A percentile compares a stretch with the other conserved stretches of the same genome.
Conservation (phyloP, 2,329 filamentous ascomycete genomes). For the Ophiostoma sp. region DNA sequence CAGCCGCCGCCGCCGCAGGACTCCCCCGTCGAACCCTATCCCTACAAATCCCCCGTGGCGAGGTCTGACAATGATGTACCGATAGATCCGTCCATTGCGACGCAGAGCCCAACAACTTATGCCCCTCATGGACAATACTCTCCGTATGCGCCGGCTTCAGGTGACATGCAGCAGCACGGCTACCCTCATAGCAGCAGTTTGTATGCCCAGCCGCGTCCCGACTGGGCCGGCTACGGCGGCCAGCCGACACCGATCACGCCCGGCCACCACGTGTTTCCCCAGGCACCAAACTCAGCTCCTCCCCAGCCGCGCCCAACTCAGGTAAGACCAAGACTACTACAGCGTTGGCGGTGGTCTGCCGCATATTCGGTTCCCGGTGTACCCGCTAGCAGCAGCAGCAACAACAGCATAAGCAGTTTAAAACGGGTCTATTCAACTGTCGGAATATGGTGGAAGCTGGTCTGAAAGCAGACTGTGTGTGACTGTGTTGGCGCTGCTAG, state of each 20-base stretch:
- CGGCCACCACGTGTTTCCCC: slow-evolving; percentile 56
- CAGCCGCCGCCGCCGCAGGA: slow-evolving; percentile 60
- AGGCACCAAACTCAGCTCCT: slow-evolving; percentile 56
- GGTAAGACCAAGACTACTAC: slow-evolving; percentile 47
- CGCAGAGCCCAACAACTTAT: slow-evolving; percentile 84
- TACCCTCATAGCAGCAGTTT: slow-evolving; percentile 65
- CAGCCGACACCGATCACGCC: slow-evolving; percentile 53
- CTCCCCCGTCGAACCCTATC: slow-evolving; percentile 70
- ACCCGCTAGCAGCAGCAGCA: neutral
- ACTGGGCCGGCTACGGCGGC: slow-evolving; percentile 70
- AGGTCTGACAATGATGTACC: slow-evolving; percentile 97
- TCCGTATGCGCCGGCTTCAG: slow-evolving; percentile 77
- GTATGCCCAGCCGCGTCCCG: slow-evolving; percentile 69
- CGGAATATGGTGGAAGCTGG: neutral
- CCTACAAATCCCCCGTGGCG: slow-evolving; percentile 55
- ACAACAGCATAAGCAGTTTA: neutral
- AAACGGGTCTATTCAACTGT: neutral
- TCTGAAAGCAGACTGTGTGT: neutral
- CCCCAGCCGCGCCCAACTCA: slow-evolving; percentile 59
- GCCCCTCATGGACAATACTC: slow-evolving; percentile 74
- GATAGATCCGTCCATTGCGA: slow-evolving; percentile 98
- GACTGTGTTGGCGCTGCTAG: neutral
- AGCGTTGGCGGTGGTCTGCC: neutral
- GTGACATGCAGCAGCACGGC: slow-evolving; percentile 84
- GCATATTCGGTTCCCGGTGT: neutral